Conservation (phyloP, 768 basidiomycete genomes). For the Amanita muscaria region DNA sequence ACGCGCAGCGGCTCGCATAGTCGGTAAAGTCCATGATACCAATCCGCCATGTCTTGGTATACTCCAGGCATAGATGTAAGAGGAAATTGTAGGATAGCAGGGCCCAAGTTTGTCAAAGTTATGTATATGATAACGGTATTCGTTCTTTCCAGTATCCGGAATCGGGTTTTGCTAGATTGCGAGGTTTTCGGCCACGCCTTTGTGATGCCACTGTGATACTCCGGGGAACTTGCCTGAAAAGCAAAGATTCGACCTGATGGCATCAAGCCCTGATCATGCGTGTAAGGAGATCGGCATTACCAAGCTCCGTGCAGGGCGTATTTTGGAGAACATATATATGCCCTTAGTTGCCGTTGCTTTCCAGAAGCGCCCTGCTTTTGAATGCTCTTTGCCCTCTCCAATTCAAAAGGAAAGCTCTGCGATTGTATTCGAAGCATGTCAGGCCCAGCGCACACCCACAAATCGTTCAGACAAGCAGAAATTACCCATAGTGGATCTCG, state of each 20-base stretch:
- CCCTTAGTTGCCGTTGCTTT: background rate
- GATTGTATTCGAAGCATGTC: conserved; percentile 5
- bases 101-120: background rate
- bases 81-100: background rate
- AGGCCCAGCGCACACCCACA: conserved; percentile 2
- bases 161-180: background rate
- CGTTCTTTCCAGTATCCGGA: too few species aligned
- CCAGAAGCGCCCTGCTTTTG: background rate
- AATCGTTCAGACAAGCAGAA: background rate
- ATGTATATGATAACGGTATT: background rate
- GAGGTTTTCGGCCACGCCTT: background rate
- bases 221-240: background rate
- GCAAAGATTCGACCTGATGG: background rate
- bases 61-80: conserved; percentile 33
- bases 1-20: conserved; percentile 41
- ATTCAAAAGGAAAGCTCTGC: background rate
- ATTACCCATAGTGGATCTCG: conserved; percentile 10
- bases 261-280: background rate
- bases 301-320: conserved; percentile 1
- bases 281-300: background rate
- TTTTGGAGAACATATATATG: conserved; percentile 1
- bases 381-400: background rate
- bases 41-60: conserved; percentile 64
- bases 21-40: conserved; percentile 37
- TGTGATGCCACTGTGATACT: background rate